Evolutionary conservation across 441 rosid genomes (phyloP).

Genomic region (Arabidopsis lyrata): DNA sequence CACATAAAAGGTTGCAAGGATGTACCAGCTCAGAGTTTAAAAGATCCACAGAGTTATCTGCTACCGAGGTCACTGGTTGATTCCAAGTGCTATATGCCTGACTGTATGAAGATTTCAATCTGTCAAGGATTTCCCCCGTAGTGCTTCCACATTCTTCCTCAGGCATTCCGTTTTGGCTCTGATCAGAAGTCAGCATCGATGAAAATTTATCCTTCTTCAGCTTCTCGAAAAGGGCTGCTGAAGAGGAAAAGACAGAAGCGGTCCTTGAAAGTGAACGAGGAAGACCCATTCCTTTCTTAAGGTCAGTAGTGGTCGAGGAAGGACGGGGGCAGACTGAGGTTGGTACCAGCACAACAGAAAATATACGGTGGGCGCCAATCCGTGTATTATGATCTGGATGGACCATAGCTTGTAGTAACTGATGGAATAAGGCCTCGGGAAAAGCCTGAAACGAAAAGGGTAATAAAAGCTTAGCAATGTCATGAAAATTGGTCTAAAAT

Average conservation of each 20-base stretch:
- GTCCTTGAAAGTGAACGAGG: slow-evolving; percentile 88
- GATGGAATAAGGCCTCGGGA: slow-evolving; percentile 88
- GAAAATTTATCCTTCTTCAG: slow-evolving; percentile 62
- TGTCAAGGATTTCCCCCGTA: slow-evolving; percentile 49
- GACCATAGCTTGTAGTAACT: slow-evolving; percentile 87
- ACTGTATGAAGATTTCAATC: slow-evolving; percentile 57
- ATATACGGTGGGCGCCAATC: slow-evolving; percentile 82
- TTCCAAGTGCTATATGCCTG: slow-evolving; percentile 54
- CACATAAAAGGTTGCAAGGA: slow-evolving; percentile 21
- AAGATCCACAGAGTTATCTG: slow-evolving; percentile 45
- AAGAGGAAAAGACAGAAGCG: slow-evolving; percentile 98
- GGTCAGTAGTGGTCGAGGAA: slow-evolving; percentile 39
- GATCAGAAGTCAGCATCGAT: slow-evolving; percentile 44
- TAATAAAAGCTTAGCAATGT: slow-evolving; percentile 7
- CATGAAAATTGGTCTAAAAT: slow-evolving; percentile 8
- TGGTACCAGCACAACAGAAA: slow-evolving; percentile 92
- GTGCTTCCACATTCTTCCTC: slow-evolving; percentile 44
- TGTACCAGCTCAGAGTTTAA: slow-evolving; percentile 55
- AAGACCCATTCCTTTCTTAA: slow-evolving; percentile 59
- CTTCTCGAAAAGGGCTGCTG: slow-evolving; percentile 97
- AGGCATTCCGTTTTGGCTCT: slow-evolving; percentile 47
- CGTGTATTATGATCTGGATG: slow-evolving; percentile 80
- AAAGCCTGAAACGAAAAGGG: slow-evolving; percentile 62
- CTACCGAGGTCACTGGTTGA: slow-evolving; percentile 40
- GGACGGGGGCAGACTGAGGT: slow-evolving; percentile 82